Conservation (phyloP, 306 rosid species). For the Castanea crenata region DNA sequence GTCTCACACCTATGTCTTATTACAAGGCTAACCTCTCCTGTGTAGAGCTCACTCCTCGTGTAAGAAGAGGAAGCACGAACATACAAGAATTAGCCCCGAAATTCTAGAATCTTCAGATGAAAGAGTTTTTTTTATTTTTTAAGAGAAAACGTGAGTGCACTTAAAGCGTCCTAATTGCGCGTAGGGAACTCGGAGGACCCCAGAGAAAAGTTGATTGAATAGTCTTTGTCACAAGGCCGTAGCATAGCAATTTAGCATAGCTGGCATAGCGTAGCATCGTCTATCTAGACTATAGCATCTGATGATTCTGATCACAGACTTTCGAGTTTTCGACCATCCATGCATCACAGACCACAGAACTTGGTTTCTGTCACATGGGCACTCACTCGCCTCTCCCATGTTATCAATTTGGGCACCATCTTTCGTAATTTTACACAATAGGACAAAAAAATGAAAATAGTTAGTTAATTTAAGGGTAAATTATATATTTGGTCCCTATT, state of each 20-base stretch:
- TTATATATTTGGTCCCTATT: too few relatives aligned
- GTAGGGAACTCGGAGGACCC: not conserved
- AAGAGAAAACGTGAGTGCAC: not conserved
- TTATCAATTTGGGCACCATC: not conserved
- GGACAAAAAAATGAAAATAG: too few relatives aligned
- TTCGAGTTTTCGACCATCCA: not conserved
- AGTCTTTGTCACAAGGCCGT: conserved; percentile 1
- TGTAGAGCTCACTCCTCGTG: too few relatives aligned
- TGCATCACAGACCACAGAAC: not conserved
- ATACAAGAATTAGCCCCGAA: too few relatives aligned
- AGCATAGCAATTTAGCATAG: not conserved
- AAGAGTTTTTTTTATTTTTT: too few relatives aligned
- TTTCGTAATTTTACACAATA: too few relatives aligned
- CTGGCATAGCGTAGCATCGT: not conserved
- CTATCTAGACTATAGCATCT: not conserved
- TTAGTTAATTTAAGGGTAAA: too few relatives aligned
- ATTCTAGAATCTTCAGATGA: not conserved
- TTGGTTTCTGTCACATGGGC: not conserved
- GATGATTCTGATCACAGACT: not conserved
- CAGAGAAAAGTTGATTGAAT: not conserved
- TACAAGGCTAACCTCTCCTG: too few relatives aligned
- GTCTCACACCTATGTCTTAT: too few relatives aligned
- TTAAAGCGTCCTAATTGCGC: not conserved
- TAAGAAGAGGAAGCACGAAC: too few relatives aligned
- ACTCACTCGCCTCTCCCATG: not conserved